Conservation (phyloP, 2,329 filamentous ascomycete genomes). For the Verticillium nonalfalfae region DNA sequence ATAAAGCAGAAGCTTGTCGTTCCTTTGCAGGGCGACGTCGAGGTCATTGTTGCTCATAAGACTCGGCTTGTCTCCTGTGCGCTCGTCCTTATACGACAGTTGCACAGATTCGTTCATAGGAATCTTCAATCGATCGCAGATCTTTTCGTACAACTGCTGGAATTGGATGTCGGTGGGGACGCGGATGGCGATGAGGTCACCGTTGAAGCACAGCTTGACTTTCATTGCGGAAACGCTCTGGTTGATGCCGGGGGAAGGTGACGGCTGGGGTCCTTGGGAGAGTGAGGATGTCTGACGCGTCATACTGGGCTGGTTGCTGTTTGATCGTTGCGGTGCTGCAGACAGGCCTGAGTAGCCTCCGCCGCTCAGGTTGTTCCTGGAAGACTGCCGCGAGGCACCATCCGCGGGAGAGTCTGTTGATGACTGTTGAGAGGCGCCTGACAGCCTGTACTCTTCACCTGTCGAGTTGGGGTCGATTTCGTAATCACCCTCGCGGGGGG, state of each 20-base stretch:
- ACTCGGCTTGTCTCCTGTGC: slow-evolving; percentile 65
- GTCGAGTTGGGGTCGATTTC: slow-evolving; percentile 71
- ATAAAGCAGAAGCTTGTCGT: slow-evolving; percentile 79
- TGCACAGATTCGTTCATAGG: slow-evolving; percentile 61
- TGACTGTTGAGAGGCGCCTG: slow-evolving; percentile 62
- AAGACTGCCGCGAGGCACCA: slow-evolving; percentile 58
- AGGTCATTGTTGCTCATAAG: slow-evolving; percentile 77
- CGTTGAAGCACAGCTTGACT: slow-evolving; percentile 90
- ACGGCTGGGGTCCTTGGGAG: slow-evolving; percentile 50
- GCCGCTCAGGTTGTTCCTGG: slow-evolving; percentile 56
- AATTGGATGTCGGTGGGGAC: slow-evolving; percentile 77
- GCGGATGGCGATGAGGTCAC: slow-evolving; percentile 86
- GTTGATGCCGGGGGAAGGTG: slow-evolving; percentile 42
- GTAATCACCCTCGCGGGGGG: slow-evolving; percentile 83
- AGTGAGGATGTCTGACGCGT: slow-evolving; percentile 38
- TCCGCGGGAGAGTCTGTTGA: slow-evolving; percentile 56
- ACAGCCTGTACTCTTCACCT: slow-evolving; percentile 68
- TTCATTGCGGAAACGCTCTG: slow-evolving; percentile 61
- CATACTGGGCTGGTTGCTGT: slow-evolving; percentile 28
- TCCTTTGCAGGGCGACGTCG: slow-evolving; percentile 71
- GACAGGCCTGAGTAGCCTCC: slow-evolving; percentile 46
- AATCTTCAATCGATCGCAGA: slow-evolving; percentile 77
- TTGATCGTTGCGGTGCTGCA: slow-evolving; percentile 37
- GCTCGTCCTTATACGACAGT: slow-evolving; percentile 82
- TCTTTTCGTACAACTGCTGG: slow-evolving; percentile 73